These are phyloP conservation scores for Venturia oleaginea DNA, from an alignment of 2,329 filamentous ascomycete species.

Conservation along the genomic window DNA sequence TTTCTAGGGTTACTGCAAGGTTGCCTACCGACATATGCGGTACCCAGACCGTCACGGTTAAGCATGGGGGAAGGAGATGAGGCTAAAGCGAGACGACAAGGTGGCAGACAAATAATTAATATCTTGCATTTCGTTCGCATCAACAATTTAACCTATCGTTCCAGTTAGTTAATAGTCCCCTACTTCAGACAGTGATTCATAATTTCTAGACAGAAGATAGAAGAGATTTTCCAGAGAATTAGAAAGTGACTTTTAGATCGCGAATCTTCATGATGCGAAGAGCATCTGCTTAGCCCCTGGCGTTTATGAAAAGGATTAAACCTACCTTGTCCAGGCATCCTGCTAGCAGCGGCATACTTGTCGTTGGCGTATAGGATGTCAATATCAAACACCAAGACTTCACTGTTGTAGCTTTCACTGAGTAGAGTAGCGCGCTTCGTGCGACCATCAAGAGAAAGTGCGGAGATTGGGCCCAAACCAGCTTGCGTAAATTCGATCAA, in stretches of 20 bases:
- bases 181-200: background rate
- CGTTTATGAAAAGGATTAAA: background rate
- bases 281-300: background rate
- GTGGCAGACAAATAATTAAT: background rate
- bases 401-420: conserved; percentile 18
- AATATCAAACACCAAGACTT: conserved; percentile 21
- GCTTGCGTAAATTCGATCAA: conserved; percentile 19
- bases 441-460: conserved; percentile 13
- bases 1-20: conserved; percentile 24
- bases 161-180: background rate
- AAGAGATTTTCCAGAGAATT: conserved; percentile 18
- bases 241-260: background rate
- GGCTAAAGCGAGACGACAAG: background rate
- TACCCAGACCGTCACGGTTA: background rate
- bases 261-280: background rate
- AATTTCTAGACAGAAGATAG: conserved; percentile 16
- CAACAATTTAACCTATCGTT: background rate
- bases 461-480: conserved; percentile 7
- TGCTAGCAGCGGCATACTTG: background rate
- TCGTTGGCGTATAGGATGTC: conserved; percentile 15
- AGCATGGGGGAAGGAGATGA: background rate
- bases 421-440: conserved; percentile 19
- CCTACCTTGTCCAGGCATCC: background rate
- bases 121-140: background rate
- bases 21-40: conserved; percentile 21